Conservation (phyloP, 2,329 filamentous ascomycete genomes). For the Dothideomycetes sp. region DNA sequence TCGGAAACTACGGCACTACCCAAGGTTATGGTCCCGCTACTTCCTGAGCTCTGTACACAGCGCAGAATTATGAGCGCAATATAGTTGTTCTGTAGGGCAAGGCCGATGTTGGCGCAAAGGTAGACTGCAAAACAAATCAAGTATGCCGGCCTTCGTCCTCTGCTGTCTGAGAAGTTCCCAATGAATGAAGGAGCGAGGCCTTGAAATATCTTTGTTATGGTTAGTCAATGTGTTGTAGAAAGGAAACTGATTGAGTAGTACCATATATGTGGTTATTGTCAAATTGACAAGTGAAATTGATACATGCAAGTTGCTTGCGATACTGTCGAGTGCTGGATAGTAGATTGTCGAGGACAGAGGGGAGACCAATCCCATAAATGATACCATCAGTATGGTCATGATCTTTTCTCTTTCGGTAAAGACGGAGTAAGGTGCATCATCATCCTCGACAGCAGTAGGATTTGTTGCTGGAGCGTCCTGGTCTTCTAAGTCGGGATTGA, state of each 20-base stretch:
- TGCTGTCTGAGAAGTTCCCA: conserved; percentile 38
- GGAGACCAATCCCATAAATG: conserved; percentile 17
- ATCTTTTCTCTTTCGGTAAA: conserved; percentile 16
- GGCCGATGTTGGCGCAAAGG: conserved; percentile 28
- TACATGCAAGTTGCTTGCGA: conserved; percentile 39
- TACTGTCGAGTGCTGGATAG: conserved; percentile 40
- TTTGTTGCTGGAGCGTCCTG: neutral
- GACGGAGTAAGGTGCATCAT: conserved; percentile 17
- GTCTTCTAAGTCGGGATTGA: neutral
- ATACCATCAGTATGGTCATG: conserved; percentile 17
- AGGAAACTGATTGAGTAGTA: conserved; percentile 7
- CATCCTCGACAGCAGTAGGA: neutral
- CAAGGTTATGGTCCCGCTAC: conserved; percentile 29
- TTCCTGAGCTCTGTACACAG: conserved; percentile 33
- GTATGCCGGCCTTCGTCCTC: conserved; percentile 41
- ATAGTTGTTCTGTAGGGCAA: conserved; percentile 27
- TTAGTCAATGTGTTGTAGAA: conserved; percentile 10
- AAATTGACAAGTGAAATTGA: conserved; percentile 33
- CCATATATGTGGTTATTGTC: conserved; percentile 49
- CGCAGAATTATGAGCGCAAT: conserved; percentile 25
- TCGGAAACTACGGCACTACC: conserved; percentile 30
- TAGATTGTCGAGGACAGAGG: conserved; percentile 35
- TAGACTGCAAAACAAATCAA: conserved; percentile 33
- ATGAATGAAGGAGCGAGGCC: conserved; percentile 41
- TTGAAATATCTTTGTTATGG: conserved; percentile 35